Conservation (phyloP, 164 flowering plant species). For the Paratinospora sagittata region DNA sequence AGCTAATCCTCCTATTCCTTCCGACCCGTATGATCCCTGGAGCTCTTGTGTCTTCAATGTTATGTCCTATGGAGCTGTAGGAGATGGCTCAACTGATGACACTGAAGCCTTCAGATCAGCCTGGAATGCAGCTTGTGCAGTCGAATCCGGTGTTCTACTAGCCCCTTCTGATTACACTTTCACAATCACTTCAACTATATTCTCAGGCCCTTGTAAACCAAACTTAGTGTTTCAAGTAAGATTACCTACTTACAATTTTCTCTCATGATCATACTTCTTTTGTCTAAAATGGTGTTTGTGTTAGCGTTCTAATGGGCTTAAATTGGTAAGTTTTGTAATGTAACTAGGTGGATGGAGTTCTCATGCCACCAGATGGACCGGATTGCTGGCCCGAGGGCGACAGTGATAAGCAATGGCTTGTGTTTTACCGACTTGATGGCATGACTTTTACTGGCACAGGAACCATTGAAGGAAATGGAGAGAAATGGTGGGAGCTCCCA, state of each 20-base stretch:
- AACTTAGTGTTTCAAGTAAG: slow-evolving; percentile 76
- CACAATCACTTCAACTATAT: slow-evolving; percentile 70
- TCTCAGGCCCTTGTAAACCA: slow-evolving; percentile 88
- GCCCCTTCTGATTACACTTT: slow-evolving; percentile 52
- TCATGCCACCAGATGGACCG: slow-evolving; percentile 90
- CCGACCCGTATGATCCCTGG: slow-evolving; percentile 35
- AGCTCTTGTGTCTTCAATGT: slow-evolving; percentile 58
- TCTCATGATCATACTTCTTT: background rate
- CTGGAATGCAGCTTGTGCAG: slow-evolving; percentile 87
- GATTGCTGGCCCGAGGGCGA: slow-evolving; percentile 78
- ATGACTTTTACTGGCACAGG: slow-evolving; percentile 77
- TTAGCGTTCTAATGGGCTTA: background rate
- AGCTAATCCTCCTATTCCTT: slow-evolving; percentile 22
- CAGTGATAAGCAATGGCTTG: slow-evolving; percentile 83
- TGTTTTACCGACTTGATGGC: slow-evolving; percentile 56
- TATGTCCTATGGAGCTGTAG: slow-evolving; percentile 67
- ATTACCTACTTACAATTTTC: background rate
- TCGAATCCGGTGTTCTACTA: slow-evolving; percentile 50
- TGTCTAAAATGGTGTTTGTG: background rate
- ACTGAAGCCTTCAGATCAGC: slow-evolving; percentile 70
- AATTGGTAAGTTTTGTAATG: background rate
- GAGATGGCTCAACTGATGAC: slow-evolving; percentile 78
- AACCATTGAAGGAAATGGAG: slow-evolving; percentile 86
- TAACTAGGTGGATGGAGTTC: slow-evolving; percentile 66
- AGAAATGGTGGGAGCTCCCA: slow-evolving; percentile 94